A percentile compares a stretch with the other conserved stretches of the same genome.
Conservation (phyloP, 2,329 filamentous ascomycete genomes). For the Colletotrichum sublineola region DNA sequence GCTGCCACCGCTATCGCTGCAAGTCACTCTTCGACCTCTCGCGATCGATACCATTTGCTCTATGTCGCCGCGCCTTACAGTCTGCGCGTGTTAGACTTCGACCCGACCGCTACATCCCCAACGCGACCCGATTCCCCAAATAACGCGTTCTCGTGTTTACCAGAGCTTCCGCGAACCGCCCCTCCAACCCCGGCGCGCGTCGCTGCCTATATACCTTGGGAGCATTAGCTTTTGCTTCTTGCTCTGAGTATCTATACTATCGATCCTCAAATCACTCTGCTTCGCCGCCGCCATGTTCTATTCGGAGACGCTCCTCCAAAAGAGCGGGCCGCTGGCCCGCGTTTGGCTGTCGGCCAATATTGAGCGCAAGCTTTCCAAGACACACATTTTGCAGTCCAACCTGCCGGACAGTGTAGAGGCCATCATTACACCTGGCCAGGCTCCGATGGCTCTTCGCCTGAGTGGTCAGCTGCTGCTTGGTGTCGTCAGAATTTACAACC, state of each 20-base stretch:
- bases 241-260: conserved; percentile 13
- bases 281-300: conserved; percentile 84
- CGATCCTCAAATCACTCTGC: conserved; percentile 7
- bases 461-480: conserved; percentile 95
- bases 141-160: conserved; percentile 47
- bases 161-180: conserved; percentile 32
- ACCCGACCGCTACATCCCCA: conserved; percentile 31
- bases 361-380: conserved; percentile 98
- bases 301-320: conserved; percentile 93
- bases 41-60: conserved; percentile 39
- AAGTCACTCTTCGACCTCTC: conserved; percentile 29
- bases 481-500: conserved; percentile 96
- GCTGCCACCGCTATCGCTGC: conserved; percentile 39
- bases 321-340: conserved; percentile 95
- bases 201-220: conserved; percentile 32
- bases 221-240: conserved; percentile 34
- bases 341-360: conserved; percentile 99
- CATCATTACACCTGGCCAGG: conserved; percentile 93
- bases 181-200: conserved; percentile 40
- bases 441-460: conserved; percentile 92
- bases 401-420: conserved; percentile 94
- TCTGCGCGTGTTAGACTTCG: conserved; percentile 37
- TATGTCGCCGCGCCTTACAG: conserved; percentile 39
- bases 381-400: conserved; percentile 93
- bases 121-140: conserved; percentile 42